Base-by-base conservation (phyloP, 768 basidiomycete genomes). In the Exsudoporus frostii region DNA sequence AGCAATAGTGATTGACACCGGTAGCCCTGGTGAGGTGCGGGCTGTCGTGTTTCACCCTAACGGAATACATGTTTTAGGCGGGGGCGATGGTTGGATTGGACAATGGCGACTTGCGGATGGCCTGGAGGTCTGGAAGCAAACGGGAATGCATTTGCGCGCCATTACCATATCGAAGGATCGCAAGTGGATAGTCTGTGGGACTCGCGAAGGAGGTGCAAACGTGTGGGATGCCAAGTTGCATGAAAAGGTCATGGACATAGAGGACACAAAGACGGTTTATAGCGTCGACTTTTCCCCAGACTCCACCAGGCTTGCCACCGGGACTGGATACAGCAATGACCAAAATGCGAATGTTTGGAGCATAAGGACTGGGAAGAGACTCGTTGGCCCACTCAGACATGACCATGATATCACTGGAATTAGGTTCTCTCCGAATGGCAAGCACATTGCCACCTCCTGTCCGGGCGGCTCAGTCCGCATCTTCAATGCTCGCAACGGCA, bases 201-300 rank as follows among this genome's bases (percentile, higher is more conserved):
- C 41, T 11, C 2, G 6, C 6, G 0, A 1, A 0, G 1, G 0
- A 4, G 9, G 41, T 9, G 41, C 41, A 25, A 24, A 9, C 2
- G 24, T 42, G 5, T 42, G 41, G 41, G 41, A 42, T 1, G 9
- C 24, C 2, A 17, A 42, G 2, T 5, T 25, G 5, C 24, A 25
- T 2, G 17, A 25, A 11, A 11, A 25, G 3, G 24, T n/a, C 5
- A 11, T n/a, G 9, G 9, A 25, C 0, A 17, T 42, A 2, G 24
- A 42, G 4, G 24, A 17, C 0, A n/a, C 0, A 17, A 6, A 25
- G 0, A 0, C 0, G 5, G 41, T 42, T 15, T 6, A 1, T 17
- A 17, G 24, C 3, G 17, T 42, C 5, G 41, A 42, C 9, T 2
- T 25, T 9, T 17, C 41, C 15, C 2, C 22, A 0, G 41, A 42